These are phyloP conservation scores for Platanus orientalis DNA, from an alignment of 164 flowering plant genomes.

Conservation along the genomic window DNA sequence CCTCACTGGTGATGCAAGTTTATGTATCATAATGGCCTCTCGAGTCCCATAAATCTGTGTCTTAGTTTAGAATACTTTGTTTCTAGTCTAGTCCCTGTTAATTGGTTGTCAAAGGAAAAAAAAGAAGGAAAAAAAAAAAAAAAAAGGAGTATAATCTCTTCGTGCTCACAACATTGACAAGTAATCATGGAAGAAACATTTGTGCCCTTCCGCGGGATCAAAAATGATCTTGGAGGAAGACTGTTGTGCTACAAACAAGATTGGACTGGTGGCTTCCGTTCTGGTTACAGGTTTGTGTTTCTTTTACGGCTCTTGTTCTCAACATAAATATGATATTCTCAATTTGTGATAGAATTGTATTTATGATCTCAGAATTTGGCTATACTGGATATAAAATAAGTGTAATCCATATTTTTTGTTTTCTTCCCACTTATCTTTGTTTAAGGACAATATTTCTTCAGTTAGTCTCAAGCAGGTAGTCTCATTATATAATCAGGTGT, in stretches of 20 bases:
- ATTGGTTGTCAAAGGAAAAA: slow-evolving; percentile 7
- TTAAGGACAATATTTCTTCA: background rate
- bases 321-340: background rate
- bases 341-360: background rate
- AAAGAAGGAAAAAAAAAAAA: slow-evolving; percentile 5
- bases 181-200: slow-evolving; percentile 85
- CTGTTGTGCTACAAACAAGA: slow-evolving; percentile 90
- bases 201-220: slow-evolving; percentile 92
- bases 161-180: slow-evolving; percentile 8
- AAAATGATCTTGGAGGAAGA: slow-evolving; percentile 81
- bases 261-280: slow-evolving; percentile 80
- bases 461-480: too few relatives aligned
- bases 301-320: background rate
- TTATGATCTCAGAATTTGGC: background rate
- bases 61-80: slow-evolving; percentile 12
- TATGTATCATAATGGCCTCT: slow-evolving; percentile 50
- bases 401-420: background rate
- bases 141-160: background rate
- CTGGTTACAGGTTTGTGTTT: slow-evolving; percentile 73
- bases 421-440: background rate
- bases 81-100: slow-evolving; percentile 10
- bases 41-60: slow-evolving; percentile 35
- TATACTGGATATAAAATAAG: background rate
- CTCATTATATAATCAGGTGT: background rate
- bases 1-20: slow-evolving; percentile 28